Evolutionary conservation across 2,329 filamentous ascomycete genomes (phyloP), one percentile per base, ranked within the genome.

Genomic region (Fusarium algeriense): DNA sequence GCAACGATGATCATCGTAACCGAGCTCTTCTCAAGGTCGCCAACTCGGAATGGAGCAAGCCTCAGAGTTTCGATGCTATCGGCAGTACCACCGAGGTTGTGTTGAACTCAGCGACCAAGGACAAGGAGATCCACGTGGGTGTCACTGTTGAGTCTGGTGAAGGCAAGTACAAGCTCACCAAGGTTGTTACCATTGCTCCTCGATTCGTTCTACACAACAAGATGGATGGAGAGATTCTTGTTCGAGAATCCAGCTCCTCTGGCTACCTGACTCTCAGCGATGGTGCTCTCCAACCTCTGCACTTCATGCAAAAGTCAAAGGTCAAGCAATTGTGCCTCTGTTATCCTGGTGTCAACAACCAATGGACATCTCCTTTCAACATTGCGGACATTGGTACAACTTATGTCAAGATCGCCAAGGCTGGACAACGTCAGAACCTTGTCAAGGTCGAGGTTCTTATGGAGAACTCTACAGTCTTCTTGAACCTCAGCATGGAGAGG

Each of bases 331-430:
- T 99, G 9, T 97, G 94, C 69, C 85, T 99, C 11, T 97, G 95
- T 81, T 97, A 97, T 80, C 93, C 95, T 1, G 96, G 95, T 1
- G 89, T 98, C 48, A 97, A 97, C 82, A 98, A 97, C 78, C 94
- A 96, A 74, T 99, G 96, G 96, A 97, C 95, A 1, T 96, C 96
- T 15, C 95, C 96, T 0, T 98, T 99, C 85, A 97, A 97, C 78
- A 98, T 99, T 76, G 95, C 95, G 1, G 96, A 98, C 77, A 87
- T 98, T 45, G 96, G 96, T 23, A 97, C 92, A 17, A 92, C 94
- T 1, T 94, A 99, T 79, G 89, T 99, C 80, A 99, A 99, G 83
- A 88, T 99, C 64, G 93, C 95, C 23, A 97, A 95, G 81, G 90
- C 92, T 44, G 94, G 94, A 17, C 93, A 98, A 81, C 90, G 95